These are phyloP conservation scores for Phytophthora sp. DNA, from an alignment of 352 stramenopile species.

Conservation along the genomic window DNA sequence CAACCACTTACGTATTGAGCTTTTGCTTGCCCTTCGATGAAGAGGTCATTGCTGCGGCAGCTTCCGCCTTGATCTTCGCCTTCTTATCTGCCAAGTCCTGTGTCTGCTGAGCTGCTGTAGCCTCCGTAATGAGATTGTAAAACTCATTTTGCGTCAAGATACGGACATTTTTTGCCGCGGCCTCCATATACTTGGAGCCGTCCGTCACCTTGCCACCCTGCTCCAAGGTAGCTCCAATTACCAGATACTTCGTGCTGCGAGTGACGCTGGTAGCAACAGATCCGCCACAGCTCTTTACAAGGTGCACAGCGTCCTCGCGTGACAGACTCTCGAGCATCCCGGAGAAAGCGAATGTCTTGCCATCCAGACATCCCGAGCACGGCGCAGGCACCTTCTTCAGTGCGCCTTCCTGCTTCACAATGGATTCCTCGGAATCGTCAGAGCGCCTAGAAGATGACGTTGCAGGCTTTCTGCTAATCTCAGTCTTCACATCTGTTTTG, in stretches of 20 bases:
- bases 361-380: slow-evolving; percentile 73
- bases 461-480: slow-evolving; percentile 2
- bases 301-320: slow-evolving; percentile 71
- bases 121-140: slow-evolving; percentile 85
- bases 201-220: slow-evolving; percentile 64
- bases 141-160: slow-evolving; percentile 89
- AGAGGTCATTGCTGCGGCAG: slow-evolving; percentile 35
- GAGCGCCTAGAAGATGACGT: not conserved
- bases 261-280: slow-evolving; percentile 68
- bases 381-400: slow-evolving; percentile 59
- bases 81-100: slow-evolving; percentile 71
- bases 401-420: slow-evolving; percentile 32
- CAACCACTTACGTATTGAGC: slow-evolving; percentile 42
- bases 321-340: slow-evolving; percentile 65
- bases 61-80: slow-evolving; percentile 50
- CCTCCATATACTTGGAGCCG: slow-evolving; percentile 91
- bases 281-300: slow-evolving; percentile 82
- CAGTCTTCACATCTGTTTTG: slow-evolving; percentile 19
- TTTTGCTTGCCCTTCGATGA: slow-evolving; percentile 69
- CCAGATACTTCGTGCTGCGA: slow-evolving; percentile 79
- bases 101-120: slow-evolving; percentile 64
- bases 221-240: slow-evolving; percentile 71
- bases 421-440: slow-evolving; percentile 9
- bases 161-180: slow-evolving; percentile 81
- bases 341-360: slow-evolving; percentile 80